phyloP scores from a whole-genome alignment of 176 grass and related monocot species.

The Avena eriantha region DNA sequence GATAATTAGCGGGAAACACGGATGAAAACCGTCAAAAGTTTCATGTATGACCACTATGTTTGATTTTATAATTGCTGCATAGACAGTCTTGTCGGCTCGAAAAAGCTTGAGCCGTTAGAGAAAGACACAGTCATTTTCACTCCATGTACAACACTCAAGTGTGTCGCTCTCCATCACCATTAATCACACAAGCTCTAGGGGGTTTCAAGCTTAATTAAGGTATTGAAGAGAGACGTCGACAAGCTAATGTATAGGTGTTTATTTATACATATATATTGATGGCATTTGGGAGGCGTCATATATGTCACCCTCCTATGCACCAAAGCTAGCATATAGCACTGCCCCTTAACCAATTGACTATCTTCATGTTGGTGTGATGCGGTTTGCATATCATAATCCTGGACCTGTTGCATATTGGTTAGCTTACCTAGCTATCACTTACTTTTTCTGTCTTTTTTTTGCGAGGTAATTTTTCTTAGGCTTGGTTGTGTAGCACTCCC shows the following conservation, averaged over 20 bases:
- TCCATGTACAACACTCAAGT: not conserved
- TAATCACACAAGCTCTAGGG: not conserved
- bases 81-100: not conserved
- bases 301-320: slow-evolving; percentile 27
- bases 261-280: not conserved
- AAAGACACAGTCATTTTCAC: slow-evolving; percentile 15
- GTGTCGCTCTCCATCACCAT: not conserved
- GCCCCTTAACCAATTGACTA: slow-evolving; percentile 41
- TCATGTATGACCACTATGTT: not conserved
- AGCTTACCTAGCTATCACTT: not conserved
- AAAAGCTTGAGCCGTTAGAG: not conserved
- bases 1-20: not conserved
- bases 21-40: not conserved
- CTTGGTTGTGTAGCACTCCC: no score
- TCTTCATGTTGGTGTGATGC: slow-evolving; percentile 33
- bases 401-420: slow-evolving; percentile 11
- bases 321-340: slow-evolving; percentile 21
- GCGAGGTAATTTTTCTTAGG: no score
- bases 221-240: slow-evolving; percentile 7
- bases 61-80: not conserved
- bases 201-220: not conserved
- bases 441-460: no score
- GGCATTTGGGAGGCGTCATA: slow-evolving; percentile 29
- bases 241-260: slow-evolving; percentile 14
- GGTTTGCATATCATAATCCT: slow-evolving; percentile 52